phyloP scores from a whole-genome alignment of 768 basidiomycete species.

The Leucocoprinus birnbaumii region DNA sequence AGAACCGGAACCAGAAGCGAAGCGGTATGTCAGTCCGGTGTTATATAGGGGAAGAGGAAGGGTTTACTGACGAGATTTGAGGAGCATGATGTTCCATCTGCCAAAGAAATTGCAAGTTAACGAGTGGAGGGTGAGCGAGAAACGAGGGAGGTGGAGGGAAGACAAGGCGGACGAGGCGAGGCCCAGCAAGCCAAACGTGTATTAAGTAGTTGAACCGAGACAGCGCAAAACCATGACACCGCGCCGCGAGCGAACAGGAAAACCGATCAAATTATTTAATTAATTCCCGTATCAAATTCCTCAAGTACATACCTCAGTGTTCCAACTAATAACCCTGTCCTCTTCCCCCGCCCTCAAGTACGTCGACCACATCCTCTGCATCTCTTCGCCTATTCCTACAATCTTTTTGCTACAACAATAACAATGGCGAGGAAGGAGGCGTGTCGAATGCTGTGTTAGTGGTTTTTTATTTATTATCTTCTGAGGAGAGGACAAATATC shows the following conservation, averaged over 20 bases:
- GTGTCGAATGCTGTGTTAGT: no score
- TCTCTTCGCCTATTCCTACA: background rate
- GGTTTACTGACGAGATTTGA: background rate
- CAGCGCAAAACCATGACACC: no score
- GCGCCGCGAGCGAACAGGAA: background rate
- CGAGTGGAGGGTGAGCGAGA: background rate
- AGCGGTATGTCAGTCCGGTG: background rate
- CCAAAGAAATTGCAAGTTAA: background rate
- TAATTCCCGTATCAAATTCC: background rate
- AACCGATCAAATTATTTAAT: background rate
- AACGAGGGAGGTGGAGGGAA: background rate
- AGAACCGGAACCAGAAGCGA: background rate
- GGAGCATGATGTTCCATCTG: conserved; percentile 8
- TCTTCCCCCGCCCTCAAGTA: background rate
- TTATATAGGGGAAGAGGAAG: background rate
- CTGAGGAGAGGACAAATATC: no score
- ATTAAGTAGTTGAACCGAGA: background rate
- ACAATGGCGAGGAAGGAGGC: no score
- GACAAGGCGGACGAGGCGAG: background rate
- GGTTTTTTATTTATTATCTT: no score
- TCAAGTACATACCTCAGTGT: background rate
- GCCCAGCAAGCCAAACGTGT: background rate
- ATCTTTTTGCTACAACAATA: no score
- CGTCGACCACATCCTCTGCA: conserved; percentile 8
- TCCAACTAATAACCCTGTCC: background rate